Evolutionary conservation across 768 basidiomycete species (phyloP), one percentile per base, ranked within the genome.

Genomic region (Leccinum olivaceopallidum): DNA sequence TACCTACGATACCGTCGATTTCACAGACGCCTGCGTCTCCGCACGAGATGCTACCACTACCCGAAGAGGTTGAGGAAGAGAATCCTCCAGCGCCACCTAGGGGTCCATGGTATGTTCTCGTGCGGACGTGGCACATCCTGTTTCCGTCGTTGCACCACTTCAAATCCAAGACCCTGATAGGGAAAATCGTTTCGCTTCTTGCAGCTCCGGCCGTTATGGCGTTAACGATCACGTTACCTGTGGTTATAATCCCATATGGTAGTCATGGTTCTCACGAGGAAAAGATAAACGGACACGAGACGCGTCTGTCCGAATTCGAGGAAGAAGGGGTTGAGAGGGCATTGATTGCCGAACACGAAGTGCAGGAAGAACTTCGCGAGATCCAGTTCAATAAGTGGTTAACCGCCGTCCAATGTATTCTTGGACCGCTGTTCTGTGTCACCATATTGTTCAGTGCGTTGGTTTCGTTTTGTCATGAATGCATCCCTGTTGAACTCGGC

Each of bases 161-260:
- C 72, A 60, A 76, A 28, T 78, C 81, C 24, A 94, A 96, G 74
- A 86, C 87, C 18, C 65, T 87, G 54, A 65, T 89, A 12, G 89
- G 88, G 1, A 86, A 85, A 75, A 76, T 92, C 32, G 89, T 90
- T 0, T 84, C 88, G 0, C 65, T 96, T 26, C 82, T 97, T 58
- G 93, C 94, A 4, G 86, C 89, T 0, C 96, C 96, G 2, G 93
- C 94, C 2, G 86, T 99, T 2, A 77, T 97, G 73, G 79, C 81
- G 4, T 77, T 99, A 53, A 98, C 95, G 0, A 63, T 98, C 20
- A 98, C 96, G 0, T 78, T 98, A 10, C 95, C 95, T 5, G 95
- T 99, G 13, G 93, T 95, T 18, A 83, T 91, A 30, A 85, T 80
- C 10, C 81, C 84, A 4, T 86, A 86, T 65, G 70, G 75, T 6